Evolutionary conservation across 106 monocot species (phyloP).

Genomic region (Dactylorhiza incarnata): DNA sequence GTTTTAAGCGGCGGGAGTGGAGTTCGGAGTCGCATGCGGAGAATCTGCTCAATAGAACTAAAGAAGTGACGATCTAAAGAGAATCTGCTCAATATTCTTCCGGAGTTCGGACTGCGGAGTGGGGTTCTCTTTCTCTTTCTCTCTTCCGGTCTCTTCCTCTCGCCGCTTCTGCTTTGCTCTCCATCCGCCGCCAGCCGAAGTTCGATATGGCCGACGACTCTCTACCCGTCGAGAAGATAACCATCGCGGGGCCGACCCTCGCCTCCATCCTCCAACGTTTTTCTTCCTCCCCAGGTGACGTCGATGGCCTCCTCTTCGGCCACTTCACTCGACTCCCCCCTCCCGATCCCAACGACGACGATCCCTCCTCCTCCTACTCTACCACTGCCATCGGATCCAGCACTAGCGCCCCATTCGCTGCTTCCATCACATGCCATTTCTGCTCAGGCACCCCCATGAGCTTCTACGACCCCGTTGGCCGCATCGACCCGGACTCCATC

Average conservation of each 20-base stretch:
- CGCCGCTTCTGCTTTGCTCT: neutral
- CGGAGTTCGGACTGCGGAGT: neutral
- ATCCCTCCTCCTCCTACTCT: conserved; percentile 16
- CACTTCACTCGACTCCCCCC: conserved; percentile 36
- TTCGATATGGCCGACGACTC: neutral
- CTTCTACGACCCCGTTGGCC: conserved; percentile 29
- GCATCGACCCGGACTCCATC: conserved; percentile 9
- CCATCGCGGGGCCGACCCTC: conserved; percentile 61
- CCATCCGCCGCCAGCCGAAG: neutral
- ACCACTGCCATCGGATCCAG: conserved; percentile 1
- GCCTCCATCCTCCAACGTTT: conserved; percentile 61
- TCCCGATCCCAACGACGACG: conserved; percentile 38
- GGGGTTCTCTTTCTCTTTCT: neutral
- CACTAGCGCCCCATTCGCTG: neutral
- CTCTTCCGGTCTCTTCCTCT: neutral
- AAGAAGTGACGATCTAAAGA: neutral
- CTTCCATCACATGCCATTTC: conserved; percentile 24
- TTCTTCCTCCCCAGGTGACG: conserved; percentile 43
- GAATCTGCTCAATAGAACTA: no score
- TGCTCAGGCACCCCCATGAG: conserved; percentile 17
- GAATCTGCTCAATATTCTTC: neutral
- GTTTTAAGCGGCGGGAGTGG: no score
- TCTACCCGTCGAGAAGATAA: conserved; percentile 30
- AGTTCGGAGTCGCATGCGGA: no score
- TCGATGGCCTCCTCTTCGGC: conserved; percentile 70